Percentiles rank a stretch among this genome's conserved stretches.
Conservation (phyloP, 2,329 filamentous ascomycete species). For the Claviceps spartinae region DNA sequence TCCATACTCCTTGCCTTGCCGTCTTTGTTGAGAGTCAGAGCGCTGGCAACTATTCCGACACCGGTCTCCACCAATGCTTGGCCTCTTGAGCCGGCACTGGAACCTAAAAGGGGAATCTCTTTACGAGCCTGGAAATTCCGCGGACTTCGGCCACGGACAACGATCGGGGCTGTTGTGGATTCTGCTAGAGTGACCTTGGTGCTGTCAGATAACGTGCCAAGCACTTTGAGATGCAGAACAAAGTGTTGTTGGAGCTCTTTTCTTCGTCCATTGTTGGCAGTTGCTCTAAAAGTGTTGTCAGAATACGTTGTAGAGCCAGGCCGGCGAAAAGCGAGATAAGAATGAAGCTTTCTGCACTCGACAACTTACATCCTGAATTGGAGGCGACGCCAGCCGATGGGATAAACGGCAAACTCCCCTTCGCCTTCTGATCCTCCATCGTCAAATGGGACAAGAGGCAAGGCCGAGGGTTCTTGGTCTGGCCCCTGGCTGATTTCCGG, state of each 20-base stretch:
- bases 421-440: conserved; percentile 48
- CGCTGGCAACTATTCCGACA: conserved; percentile 45
- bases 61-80: conserved; percentile 57
- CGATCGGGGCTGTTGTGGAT: conserved; percentile 77
- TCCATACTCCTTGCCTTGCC: conserved; percentile 36
- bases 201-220: conserved; percentile 74
- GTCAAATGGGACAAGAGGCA: conserved; percentile 58
- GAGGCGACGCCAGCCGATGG: conserved; percentile 84
- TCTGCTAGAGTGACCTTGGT: conserved; percentile 70
- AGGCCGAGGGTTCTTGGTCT: conserved; percentile 76
- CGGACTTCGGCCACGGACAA: conserved; percentile 84
- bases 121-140: conserved; percentile 91
- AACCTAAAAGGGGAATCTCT: conserved; percentile 74
- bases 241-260: conserved; percentile 97
- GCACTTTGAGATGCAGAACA: conserved; percentile 72
- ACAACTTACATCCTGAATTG: conserved; percentile 69
- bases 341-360: conserved; percentile 22
- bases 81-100: conserved; percentile 61
- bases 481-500: conserved; percentile 48
- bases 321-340: not conserved
- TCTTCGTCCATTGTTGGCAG: conserved; percentile 85
- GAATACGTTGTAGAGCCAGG: not conserved
- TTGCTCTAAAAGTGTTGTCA: conserved; percentile 44
- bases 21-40: conserved; percentile 41
- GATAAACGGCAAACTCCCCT: conserved; percentile 77